Evolutionary conservation across 2,329 filamentous ascomycete species (phyloP), one percentile per base, ranked within the genome.

Genomic region (Claviceps citrina): DNA sequence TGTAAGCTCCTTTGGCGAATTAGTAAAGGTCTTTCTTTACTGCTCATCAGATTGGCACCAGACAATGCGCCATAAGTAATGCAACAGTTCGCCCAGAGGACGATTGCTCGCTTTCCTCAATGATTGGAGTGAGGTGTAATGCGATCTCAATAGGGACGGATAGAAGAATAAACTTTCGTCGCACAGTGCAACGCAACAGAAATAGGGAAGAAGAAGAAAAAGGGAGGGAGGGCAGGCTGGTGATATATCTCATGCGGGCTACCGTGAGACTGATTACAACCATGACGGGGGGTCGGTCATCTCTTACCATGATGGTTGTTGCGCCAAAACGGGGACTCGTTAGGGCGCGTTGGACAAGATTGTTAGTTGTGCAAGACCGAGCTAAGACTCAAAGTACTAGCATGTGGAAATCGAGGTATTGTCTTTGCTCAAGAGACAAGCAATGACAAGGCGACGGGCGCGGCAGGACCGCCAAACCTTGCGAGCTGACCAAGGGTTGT

Each of bases 251-350:
- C 55, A 62, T 66, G 63, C 61, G 64, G 54, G 55, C 55, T 61
- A 56, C 63, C 63, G 59, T 53, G 50, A 54, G 54, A 51, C 56
- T 53, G 55, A 51, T 50, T 26, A 31, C n/a, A 25, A 34, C 30
- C 22, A 22, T 59, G 51, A 50, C 55, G 52, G 54, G 54, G 54
- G 49, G 26, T 54, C 49, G 49, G 26, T 54, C 49, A 49, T 55
- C 16, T 40, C 66, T 68, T 67, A 70, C 66, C 66, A 70, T 69
- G 54, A 57, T 65, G 56, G 58, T 54, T 57, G 56, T 55, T 56
- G 54, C 53, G 36, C 38, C 50, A 57, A 24, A 52, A 58, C 51
- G 58, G 56, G n/a, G n/a, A n/a, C n/a, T n/a, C n/a, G n/a, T n/a
- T n/a, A n/a, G n/a, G 54, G 54, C 58, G 54, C 54, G 58, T 56